These are phyloP conservation scores for Nadsonia commutata DNA, from an alignment of 1,139 yeast species.

Conservation along the genomic window DNA sequence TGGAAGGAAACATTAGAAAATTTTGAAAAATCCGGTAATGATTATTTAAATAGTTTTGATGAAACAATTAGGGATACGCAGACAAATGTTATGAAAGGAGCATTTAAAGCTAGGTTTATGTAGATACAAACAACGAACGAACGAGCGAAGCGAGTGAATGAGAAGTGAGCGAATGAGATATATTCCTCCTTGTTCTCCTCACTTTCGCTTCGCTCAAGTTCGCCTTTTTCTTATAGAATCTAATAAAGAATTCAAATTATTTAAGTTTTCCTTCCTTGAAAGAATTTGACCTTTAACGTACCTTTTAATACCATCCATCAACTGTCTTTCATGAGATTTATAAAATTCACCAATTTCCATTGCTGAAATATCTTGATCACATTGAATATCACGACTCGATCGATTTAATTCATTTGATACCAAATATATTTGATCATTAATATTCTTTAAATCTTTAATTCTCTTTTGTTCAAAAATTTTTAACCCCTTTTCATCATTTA, in stretches of 20 bases:
- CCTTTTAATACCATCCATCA: not conserved
- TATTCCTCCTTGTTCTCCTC: too few relatives aligned
- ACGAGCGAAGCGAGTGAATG: too few relatives aligned
- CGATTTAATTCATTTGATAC: not conserved
- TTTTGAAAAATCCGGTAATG: conserved; percentile 20
- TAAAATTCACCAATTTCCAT: not conserved
- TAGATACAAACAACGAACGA: too few relatives aligned
- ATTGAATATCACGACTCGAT: not conserved
- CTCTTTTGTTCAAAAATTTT: not conserved
- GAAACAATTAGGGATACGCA: conserved; percentile 18
- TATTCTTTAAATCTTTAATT: not conserved
- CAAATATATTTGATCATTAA: not conserved
- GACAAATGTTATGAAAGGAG: conserved; percentile 16
- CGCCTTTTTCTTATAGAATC: not conserved
- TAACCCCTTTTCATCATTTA: too few relatives aligned
- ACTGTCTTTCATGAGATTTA: not conserved
- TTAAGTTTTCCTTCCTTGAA: not conserved
- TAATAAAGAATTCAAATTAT: not conserved
- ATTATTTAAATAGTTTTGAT: conserved; percentile 18
- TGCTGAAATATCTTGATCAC: not conserved
- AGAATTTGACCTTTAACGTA: not conserved
- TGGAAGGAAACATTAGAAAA: conserved; percentile 19
- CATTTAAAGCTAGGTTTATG: conserved; percentile 19
- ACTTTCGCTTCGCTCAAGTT: too few relatives aligned
- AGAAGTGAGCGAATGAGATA: too few relatives aligned